Percentiles rank a stretch among this genome's conserved stretches.
phyloP scores from a whole-genome alignment of 1,284 basidiomycete genomes.

The Anthracocystis panici-leucophaei region DNA sequence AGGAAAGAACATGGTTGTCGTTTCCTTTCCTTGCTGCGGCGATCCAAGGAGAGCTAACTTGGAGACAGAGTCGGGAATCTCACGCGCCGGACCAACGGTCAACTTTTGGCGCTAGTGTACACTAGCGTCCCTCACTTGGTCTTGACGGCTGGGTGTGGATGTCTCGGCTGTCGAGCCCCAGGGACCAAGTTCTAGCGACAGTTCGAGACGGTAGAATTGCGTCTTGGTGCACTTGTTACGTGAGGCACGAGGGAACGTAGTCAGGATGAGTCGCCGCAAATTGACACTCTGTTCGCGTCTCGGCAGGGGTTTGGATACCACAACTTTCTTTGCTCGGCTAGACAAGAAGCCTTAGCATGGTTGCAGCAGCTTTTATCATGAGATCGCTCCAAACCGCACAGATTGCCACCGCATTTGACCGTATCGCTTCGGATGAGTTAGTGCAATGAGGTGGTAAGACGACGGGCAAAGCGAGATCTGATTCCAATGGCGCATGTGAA shows the following conservation, averaged over 20 bases:
- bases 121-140: no score
- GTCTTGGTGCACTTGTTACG: neutral
- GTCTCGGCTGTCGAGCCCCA: no score
- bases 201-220: no score
- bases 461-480: neutral
- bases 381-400: neutral
- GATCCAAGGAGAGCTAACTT: no score
- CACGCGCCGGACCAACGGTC: no score
- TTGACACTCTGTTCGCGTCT: constrained; percentile 2
- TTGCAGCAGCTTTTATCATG: neutral
- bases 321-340: constrained; percentile 3
- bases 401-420: neutral
- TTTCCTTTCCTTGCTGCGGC: no score
- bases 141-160: no score
- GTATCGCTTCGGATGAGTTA: neutral
- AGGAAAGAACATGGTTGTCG: no score
- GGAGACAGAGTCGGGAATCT: no score
- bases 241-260: neutral
- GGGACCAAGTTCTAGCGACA: no score
- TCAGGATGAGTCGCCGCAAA: neutral
- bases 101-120: no score
- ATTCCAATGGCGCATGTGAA: neutral
- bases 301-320: constrained; percentile 1
- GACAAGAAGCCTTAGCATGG: neutral
- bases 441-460: neutral